Conservation (phyloP, 768 basidiomycete species). For the Cantharellus cinnabarinus region DNA sequence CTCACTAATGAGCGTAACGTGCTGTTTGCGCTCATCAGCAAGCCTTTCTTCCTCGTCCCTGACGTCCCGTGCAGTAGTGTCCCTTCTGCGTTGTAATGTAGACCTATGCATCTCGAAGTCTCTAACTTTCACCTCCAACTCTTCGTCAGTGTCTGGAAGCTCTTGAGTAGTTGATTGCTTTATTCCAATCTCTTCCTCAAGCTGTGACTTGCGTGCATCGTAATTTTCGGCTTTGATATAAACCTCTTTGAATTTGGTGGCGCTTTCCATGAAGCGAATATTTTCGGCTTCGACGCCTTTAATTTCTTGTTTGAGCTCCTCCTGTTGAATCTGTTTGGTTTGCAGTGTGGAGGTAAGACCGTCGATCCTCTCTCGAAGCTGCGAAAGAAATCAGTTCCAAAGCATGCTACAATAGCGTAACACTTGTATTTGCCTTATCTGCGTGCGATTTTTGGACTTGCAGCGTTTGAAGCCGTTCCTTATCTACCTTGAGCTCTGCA, state of each 20-base stretch:
- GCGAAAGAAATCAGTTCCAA: background rate
- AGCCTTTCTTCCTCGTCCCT: conserved; percentile 10
- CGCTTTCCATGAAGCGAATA: conserved; percentile 49
- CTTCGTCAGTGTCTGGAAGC: conserved; percentile 39
- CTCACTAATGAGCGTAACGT: conserved; percentile 13
- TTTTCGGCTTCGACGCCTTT: conserved; percentile 13
- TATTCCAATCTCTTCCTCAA: conserved; percentile 38
- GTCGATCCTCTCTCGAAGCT: conserved; percentile 39
- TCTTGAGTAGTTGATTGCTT: background rate
- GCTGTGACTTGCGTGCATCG: conserved; percentile 37
- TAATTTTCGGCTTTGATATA: conserved; percentile 50
- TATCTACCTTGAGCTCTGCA: conserved; percentile 82
- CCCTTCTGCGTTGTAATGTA: conserved; percentile 7
- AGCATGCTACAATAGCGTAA: background rate
- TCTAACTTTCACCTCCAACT: conserved; percentile 25
- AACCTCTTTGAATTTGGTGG: conserved; percentile 69
- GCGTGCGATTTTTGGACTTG: conserved; percentile 68
- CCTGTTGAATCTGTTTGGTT: conserved; percentile 51
- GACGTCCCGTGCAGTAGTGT: conserved; percentile 1
- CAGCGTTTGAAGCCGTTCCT: conserved; percentile 61
- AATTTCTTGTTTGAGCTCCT: conserved; percentile 31
- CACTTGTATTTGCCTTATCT: conserved; percentile 32
- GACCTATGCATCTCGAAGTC: conserved; percentile 19
- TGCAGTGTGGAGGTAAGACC: conserved; percentile 42
- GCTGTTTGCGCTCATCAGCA: conserved; percentile 11